These are phyloP conservation scores for Bothia castanella DNA, from an alignment of 1,284 basidiomycete species.

Conservation along the genomic window DNA sequence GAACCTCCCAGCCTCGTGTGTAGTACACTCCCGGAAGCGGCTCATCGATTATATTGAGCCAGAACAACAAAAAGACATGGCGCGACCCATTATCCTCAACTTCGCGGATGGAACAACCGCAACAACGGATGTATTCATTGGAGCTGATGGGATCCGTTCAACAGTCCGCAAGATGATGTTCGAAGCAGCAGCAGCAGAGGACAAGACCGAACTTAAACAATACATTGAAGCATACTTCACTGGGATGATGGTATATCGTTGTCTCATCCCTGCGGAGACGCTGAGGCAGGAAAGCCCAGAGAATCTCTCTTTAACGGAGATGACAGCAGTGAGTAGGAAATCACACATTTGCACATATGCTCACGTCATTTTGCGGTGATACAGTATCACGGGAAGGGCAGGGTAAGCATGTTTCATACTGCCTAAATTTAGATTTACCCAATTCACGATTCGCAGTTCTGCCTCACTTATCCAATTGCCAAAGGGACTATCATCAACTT, in stretches of 20 bases:
- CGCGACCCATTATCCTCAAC: too few relatives aligned
- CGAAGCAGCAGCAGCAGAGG: not conserved
- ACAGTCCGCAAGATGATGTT: too few relatives aligned
- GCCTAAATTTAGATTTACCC: not conserved
- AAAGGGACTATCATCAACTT: constrained; percentile 36
- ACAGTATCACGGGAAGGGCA: constrained; percentile 5
- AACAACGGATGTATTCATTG: too few relatives aligned
- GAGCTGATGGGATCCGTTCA: too few relatives aligned
- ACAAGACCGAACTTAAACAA: too few relatives aligned
- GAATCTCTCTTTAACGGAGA: not conserved
- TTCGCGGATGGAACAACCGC: too few relatives aligned
- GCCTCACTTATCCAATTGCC: too few relatives aligned
- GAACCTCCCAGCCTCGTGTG: constrained; percentile 21
- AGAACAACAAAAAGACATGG: too few relatives aligned
- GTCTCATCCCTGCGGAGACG: too few relatives aligned
- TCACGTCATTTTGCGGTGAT: not conserved
- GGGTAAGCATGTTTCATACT: not conserved
- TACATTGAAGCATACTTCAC: too few relatives aligned
- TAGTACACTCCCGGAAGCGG: constrained; percentile 18
- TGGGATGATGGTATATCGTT: too few relatives aligned
- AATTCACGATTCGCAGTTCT: constrained; percentile 31
- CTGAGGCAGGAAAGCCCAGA: constrained; percentile 1
- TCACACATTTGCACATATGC: not conserved
- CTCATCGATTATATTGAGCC: constrained; percentile 14
- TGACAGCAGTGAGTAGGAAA: not conserved